phyloP scores from a whole-genome alignment of 176 grass and related monocot species.

The Oryza nivara region DNA sequence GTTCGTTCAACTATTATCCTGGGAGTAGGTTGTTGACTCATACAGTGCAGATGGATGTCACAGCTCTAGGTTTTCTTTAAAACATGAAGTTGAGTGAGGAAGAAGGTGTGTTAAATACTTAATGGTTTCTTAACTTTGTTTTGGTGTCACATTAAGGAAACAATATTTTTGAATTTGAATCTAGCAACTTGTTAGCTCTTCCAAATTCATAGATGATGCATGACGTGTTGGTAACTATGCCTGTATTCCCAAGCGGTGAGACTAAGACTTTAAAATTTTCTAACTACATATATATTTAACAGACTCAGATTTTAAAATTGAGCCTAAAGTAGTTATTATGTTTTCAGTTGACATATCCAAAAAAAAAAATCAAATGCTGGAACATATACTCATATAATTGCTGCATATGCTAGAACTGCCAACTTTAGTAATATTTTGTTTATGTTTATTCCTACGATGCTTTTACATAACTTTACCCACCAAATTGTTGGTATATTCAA shows the following conservation, averaged over 20 bases:
- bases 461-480: too few relatives aligned
- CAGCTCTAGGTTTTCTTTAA: background rate
- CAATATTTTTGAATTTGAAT: background rate
- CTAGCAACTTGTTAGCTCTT: background rate
- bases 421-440: background rate
- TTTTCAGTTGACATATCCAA: background rate
- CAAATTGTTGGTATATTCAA: too few relatives aligned
- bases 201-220: slow-evolving; percentile 4
- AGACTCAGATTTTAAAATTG: background rate
- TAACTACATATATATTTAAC: background rate
- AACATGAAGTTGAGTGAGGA: background rate
- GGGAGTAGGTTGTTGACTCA: background rate
- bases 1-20: background rate
- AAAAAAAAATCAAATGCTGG: background rate
- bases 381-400: background rate
- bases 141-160: background rate
- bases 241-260: background rate
- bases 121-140: background rate
- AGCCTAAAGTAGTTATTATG: background rate
- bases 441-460: background rate
- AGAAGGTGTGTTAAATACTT: background rate
- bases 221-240: background rate
- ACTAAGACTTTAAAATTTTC: background rate
- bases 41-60: background rate
- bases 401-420: background rate